phyloP scores from a whole-genome alignment of 106 monocot species.

The Dioscorea dumetorum region DNA sequence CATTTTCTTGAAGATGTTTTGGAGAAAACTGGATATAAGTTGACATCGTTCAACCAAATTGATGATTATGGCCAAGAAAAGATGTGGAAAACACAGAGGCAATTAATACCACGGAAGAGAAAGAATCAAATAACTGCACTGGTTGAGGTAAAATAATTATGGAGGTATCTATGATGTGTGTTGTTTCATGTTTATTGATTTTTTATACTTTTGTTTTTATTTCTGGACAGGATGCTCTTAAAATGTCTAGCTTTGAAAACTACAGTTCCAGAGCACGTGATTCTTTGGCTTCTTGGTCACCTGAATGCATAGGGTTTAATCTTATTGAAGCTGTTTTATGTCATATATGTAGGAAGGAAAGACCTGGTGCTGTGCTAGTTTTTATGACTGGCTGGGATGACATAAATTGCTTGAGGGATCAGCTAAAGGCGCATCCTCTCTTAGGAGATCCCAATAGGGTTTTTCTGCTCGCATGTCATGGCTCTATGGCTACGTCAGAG shows the following conservation, averaged over 20 bases:
- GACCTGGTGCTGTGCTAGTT: conserved; percentile 86
- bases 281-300: conserved; percentile 87
- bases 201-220: conserved; percentile 6
- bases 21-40: conserved; percentile 88
- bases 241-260: conserved; percentile 73
- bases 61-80: conserved; percentile 99
- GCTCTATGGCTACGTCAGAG: conserved; percentile 99
- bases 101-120: conserved; percentile 78
- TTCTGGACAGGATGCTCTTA: conserved; percentile 62
- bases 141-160: conserved; percentile 65
- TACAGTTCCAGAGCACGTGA: conserved; percentile 81
- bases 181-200: background rate
- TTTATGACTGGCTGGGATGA: conserved; percentile 99
- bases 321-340: conserved; percentile 96
- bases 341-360: conserved; percentile 93
- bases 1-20: conserved; percentile 93
- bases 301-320: conserved; percentile 98
- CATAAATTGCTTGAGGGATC: conserved; percentile 93
- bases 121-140: conserved; percentile 88
- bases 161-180: background rate
- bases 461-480: conserved; percentile 87
- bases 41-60: conserved; percentile 90
- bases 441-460: conserved; percentile 97
- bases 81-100: conserved; percentile 97
- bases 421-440: conserved; percentile 91